Evolutionary conservation across 2,329 filamentous ascomycete genomes (phyloP), one percentile per base, ranked within the genome.

Genomic region (Cladorrhinum sp.): DNA sequence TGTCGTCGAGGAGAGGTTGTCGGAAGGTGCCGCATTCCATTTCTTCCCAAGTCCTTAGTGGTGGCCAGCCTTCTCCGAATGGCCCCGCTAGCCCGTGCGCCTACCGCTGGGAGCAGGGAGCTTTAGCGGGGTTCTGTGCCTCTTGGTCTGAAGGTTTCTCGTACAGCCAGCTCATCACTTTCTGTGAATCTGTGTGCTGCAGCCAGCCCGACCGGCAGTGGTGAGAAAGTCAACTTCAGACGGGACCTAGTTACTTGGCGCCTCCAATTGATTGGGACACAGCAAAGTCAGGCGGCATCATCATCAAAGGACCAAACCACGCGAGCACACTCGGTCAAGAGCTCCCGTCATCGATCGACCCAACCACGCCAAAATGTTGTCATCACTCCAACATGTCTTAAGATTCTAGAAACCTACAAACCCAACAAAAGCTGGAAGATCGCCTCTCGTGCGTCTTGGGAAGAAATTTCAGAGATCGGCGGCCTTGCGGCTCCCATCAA

Each of bases 21-120:
- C 53, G 53, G 53, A 56, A 38, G 16, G 41, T 56, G 53, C 53
- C 53, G 53, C 22, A 13, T 56, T 25, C 13, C 38, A 25, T 13
- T n/a, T n/a, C 23, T 45, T 22, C 36, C 16, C 29, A 7, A 7
- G 29, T 22, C 18, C 22, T 55, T 38, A 38, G 38, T 38, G 53
- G 53, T 56, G 22, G 20, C 53, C 53, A 56, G 53, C 12, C 16
- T 27, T 56, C 38, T n/a, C 38, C 41, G 18, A 45, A 16, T 9
- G 16, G 8, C 41, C 41, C 53, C 7, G 23, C 53, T 18, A 48
- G 53, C 16, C 53, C 32, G 53, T 55, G 53, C 53, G 36, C 36
- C 36, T 9, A n/a, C 36, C 7, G 36, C 36, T 32, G 29, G 29
- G 7, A 18, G 8, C 36, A 18, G 8, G 7, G 36, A 41, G 16